Conservation (phyloP, 495 filamentous ascomycete genomes). For the Talaromyces borbonicus region DNA sequence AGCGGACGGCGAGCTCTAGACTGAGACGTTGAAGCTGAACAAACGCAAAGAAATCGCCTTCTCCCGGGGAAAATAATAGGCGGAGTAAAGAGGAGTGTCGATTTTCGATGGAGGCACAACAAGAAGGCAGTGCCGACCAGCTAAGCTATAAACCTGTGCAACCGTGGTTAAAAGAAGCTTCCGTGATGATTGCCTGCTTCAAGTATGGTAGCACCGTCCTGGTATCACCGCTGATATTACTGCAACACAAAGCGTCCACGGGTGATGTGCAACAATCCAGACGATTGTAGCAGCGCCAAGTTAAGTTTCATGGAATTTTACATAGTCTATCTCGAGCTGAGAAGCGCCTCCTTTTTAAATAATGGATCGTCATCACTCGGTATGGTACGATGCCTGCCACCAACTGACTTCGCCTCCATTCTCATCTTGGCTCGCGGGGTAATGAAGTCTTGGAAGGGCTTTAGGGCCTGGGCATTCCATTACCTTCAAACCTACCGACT, state of each 20-base stretch:
- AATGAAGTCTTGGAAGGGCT: constrained; percentile 6
- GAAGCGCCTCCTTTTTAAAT: too few relatives aligned
- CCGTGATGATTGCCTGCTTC: background rate
- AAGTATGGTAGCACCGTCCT: too few relatives aligned
- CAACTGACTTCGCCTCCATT: constrained; percentile 1
- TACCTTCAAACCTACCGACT: background rate
- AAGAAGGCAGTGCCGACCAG: background rate
- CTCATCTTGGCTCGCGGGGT: constrained; percentile 9
- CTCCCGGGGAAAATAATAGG: too few relatives aligned
- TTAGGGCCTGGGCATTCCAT: constrained; percentile 6
- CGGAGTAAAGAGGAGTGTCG: too few relatives aligned
- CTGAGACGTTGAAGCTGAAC: background rate
- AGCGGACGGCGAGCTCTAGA: background rate
- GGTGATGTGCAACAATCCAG: background rate
- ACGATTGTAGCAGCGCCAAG: background rate
- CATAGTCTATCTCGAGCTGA: too few relatives aligned
- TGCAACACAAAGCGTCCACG: too few relatives aligned
- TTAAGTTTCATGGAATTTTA: too few relatives aligned
- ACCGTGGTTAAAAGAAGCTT: constrained; percentile 1
- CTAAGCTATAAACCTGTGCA: background rate
- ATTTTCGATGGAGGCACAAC: background rate
- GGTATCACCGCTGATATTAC: too few relatives aligned
- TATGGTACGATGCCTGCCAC: too few relatives aligned
- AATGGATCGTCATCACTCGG: too few relatives aligned
- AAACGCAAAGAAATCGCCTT: too few relatives aligned